phyloP scores from a whole-genome alignment of 495 filamentous ascomycete genomes.

The Xylaria intraflava region DNA sequence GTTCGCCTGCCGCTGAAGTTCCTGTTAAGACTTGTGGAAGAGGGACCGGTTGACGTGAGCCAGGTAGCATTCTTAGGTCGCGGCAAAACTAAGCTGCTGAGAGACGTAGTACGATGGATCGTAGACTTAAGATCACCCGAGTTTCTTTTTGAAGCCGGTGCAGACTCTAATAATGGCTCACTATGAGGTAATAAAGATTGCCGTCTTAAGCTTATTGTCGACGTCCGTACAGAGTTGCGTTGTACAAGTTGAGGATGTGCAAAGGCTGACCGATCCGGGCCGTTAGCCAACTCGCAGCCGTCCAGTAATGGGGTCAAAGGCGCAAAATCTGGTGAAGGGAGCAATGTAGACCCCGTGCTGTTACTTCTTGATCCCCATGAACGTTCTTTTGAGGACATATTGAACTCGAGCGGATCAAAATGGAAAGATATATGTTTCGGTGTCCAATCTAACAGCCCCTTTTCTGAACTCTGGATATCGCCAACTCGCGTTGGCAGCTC shows the following conservation, averaged over 20 bases:
- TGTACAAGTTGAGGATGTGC: not conserved
- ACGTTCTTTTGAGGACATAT: conserved; percentile 13
- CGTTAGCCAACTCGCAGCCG: not conserved
- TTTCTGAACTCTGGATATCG: not conserved
- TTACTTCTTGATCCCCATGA: conserved; percentile 1
- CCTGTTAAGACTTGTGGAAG: not conserved
- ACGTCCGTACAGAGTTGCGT: not conserved
- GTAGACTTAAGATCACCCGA: not conserved
- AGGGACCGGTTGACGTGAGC: not conserved
- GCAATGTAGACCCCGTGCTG: not conserved
- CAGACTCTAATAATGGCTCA: not conserved
- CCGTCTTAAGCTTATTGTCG: not conserved
- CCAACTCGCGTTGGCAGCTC: not conserved
- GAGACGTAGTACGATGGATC: conserved; percentile 6
- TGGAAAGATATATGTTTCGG: conserved; percentile 21
- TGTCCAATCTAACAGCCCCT: conserved; percentile 21
- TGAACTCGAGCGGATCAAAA: conserved; percentile 22
- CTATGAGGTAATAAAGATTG: not conserved
- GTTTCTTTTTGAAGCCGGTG: not conserved
- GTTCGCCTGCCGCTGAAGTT: not conserved
- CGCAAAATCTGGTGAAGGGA: conserved; percentile 14
- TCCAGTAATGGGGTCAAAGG: not conserved
- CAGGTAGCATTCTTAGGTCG: not conserved
- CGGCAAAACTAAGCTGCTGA: not conserved
- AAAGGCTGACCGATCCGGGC: not conserved